phyloP scores from a whole-genome alignment of 2,329 filamentous ascomycete genomes.

The Penicillium janthinellum region DNA sequence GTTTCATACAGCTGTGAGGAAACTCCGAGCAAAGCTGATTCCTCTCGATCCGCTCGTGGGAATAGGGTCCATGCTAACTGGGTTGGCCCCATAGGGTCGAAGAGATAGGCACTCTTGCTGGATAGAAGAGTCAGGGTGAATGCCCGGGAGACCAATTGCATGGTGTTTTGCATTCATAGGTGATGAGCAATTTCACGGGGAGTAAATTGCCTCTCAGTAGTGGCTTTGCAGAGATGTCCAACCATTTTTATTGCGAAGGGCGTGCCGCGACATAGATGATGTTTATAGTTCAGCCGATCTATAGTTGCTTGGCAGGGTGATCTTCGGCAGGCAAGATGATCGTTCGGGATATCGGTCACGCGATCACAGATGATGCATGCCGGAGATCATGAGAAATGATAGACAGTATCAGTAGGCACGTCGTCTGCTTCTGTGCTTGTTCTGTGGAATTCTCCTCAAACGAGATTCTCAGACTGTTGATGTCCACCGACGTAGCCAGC shows the following conservation, averaged over 20 bases:
- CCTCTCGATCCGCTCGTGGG: too few relatives aligned
- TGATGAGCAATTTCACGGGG: too few relatives aligned
- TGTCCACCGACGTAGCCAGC: conserved; percentile 6
- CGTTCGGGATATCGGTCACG: neutral
- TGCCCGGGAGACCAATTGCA: too few relatives aligned
- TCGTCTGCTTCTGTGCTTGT: neutral
- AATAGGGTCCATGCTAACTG: too few relatives aligned
- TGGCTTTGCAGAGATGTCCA: too few relatives aligned
- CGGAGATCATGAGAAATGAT: neutral
- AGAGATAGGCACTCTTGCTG: too few relatives aligned
- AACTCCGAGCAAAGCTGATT: too few relatives aligned
- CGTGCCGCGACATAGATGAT: neutral
- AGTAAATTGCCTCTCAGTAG: too few relatives aligned
- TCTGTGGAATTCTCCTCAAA: neutral
- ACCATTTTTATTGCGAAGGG: too few relatives aligned
- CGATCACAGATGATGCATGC: neutral
- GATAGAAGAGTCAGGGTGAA: too few relatives aligned
- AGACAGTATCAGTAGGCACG: neutral
- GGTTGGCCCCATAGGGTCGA: too few relatives aligned
- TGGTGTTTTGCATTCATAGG: too few relatives aligned
- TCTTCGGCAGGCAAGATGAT: neutral
- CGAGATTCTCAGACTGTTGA: neutral
- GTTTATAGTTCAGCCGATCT: neutral
- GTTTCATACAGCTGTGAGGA: neutral
- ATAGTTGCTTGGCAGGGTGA: neutral